phyloP scores from a whole-genome alignment of 345 rosid species.

The Bruguiera sexangula region DNA sequence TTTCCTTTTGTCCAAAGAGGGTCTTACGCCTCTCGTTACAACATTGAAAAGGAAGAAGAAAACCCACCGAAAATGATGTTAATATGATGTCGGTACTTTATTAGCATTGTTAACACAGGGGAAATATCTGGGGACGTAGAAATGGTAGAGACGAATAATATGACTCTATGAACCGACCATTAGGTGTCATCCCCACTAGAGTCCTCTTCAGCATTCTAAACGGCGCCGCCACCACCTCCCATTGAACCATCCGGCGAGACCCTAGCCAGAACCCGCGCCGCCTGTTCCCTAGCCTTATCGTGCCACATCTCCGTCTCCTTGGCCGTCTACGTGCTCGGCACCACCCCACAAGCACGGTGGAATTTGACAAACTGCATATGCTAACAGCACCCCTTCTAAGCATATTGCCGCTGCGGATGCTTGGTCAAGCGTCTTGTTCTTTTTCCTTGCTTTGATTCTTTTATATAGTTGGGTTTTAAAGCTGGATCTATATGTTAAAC shows the following conservation, averaged over 20 bases:
- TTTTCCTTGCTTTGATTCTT: background rate
- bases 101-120: constrained; percentile 48
- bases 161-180: constrained; percentile 38
- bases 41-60: background rate
- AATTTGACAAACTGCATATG: constrained; percentile 31
- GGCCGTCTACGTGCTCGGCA: constrained; percentile 45
- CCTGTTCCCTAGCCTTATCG: constrained; percentile 63
- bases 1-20: background rate
- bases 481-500: constrained; percentile 20
- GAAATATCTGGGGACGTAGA: constrained; percentile 72
- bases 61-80: background rate
- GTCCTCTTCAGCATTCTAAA: constrained; percentile 54
- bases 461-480: constrained; percentile 5
- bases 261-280: constrained; percentile 63
- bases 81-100: background rate
- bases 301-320: constrained; percentile 48
- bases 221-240: constrained; percentile 58
- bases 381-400: constrained; percentile 24
- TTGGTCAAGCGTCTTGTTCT: background rate
- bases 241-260: constrained; percentile 56
- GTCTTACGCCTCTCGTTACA: background rate
- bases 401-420: constrained; percentile 4
- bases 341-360: constrained; percentile 37
- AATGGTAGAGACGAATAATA: constrained; percentile 57
- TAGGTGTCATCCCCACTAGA: constrained; percentile 54